Evolutionary conservation across 176 grass and related monocot genomes (phyloP), one percentile per base, ranked within the genome.

Genomic region (Urochloa ruziziensis): DNA sequence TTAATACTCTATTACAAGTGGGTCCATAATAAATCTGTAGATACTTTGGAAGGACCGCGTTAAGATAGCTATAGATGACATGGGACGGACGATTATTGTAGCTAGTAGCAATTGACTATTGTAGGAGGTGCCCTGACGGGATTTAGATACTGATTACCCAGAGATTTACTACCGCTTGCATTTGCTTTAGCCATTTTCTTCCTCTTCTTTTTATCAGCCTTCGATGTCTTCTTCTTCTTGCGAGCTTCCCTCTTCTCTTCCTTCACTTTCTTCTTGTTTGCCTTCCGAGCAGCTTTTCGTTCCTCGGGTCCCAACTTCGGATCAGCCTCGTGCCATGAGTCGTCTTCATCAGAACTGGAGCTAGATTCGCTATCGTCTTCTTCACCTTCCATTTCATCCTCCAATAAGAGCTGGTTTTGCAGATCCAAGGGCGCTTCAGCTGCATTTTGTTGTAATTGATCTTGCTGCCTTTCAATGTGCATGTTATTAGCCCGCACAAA

Each of bases 111-210:
- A 40, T 37, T 37, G 37, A 39, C 37, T 40, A 40, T 40, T 40
- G 39, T 9, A 8, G 39, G 7, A 40, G 39, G 4, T 40, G 39
- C 39, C 39, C 39, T 40, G 2, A 46, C 37, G 37, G 10, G 43
- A 46, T 46, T 12, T 46, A 46, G 12, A 14, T 46, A 46, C 12
- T 12, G 43, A 46, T 46, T 46, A 46, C 43, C 43, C 43, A 46
- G 43, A 46, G 43, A 27, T 47, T 57, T 54, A 24, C 85, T 92
- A 98, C 67, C 93, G 83, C 67, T 78, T 91, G 65, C 96, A 98
- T 98, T 98, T 3, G 93, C 89, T 84, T 98, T 98, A 15, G 93
- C 91, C 89, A 98, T 83, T 52, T 98, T 95, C 86, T 94, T 98
- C 82, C 96, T 93, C 75, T 84, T 89, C 65, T 98, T 98, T 75